Percentiles rank a stretch among this genome's conserved stretches.
Conservation (phyloP, 768 basidiomycete species). For the Multifurca ochricompacta region DNA sequence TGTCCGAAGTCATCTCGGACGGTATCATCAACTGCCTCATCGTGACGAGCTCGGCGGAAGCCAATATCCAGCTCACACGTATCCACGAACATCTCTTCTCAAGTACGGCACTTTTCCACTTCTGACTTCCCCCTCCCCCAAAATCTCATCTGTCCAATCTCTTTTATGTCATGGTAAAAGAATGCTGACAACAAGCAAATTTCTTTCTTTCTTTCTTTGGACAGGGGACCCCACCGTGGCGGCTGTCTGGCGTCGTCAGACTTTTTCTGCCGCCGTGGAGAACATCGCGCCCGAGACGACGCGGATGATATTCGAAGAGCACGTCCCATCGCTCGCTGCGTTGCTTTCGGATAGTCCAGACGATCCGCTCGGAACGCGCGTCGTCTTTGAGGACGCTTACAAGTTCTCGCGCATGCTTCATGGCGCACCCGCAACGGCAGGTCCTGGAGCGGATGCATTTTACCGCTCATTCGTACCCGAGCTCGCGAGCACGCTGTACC, state of each 20-base stretch:
- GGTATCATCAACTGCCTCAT: conserved; percentile 81
- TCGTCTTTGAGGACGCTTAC: conserved; percentile 67
- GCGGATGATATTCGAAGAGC: conserved; percentile 56
- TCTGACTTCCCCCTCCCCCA: not conserved
- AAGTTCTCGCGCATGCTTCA: conserved; percentile 84
- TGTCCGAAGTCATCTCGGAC: conserved; percentile 67
- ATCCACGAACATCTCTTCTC: conserved; percentile 86
- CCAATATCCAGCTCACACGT: conserved; percentile 75
- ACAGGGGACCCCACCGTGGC: conserved; percentile 84
- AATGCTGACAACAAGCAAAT: too few relatives aligned
- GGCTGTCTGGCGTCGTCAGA: conserved; percentile 83
- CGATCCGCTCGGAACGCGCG: conserved; percentile 33
- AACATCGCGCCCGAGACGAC: conserved; percentile 66
- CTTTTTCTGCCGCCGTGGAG: conserved; percentile 82
- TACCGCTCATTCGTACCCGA: conserved; percentile 86
- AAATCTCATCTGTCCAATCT: too few relatives aligned
- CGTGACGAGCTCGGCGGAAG: conserved; percentile 78
- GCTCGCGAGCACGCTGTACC: conserved; percentile 62
- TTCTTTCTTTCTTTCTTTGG: not conserved
- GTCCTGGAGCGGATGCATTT: conserved; percentile 57
- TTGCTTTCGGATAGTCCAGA: conserved; percentile 34
- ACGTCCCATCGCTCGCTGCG: conserved; percentile 56
- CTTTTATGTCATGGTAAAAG: too few relatives aligned
- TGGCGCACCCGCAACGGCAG: conserved; percentile 45
- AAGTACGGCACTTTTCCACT: conserved; percentile 41